Conservation (phyloP, 768 basidiomycete species). For the Suillus tomentosus region DNA sequence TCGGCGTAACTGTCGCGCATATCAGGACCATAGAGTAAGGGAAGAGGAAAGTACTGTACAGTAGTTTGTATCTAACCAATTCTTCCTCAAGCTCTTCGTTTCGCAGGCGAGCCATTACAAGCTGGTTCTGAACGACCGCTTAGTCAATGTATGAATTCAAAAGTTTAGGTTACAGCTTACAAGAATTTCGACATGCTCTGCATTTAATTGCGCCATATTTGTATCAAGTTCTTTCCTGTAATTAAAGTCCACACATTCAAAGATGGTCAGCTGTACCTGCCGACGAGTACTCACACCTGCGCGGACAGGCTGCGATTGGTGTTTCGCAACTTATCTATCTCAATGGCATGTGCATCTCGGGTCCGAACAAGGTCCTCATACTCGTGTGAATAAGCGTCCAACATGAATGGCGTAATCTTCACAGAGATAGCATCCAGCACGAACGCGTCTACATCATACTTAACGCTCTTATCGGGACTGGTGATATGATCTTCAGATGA, state of each 20-base stretch:
- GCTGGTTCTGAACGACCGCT: conserved; percentile 64
- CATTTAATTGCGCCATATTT: conserved; percentile 75
- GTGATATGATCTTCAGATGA: conserved; percentile 27
- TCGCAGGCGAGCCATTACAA: conserved; percentile 84
- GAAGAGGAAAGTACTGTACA: conserved; percentile 44
- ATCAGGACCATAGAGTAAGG: conserved; percentile 3
- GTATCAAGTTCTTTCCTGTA: conserved; percentile 78
- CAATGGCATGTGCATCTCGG: conserved; percentile 79
- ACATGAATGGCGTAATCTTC: conserved; percentile 93
- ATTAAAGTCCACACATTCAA: conserved; percentile 14
- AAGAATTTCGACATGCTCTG: conserved; percentile 79
- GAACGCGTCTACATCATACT: conserved; percentile 78
- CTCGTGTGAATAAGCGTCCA: conserved; percentile 87
- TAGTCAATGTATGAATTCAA: conserved; percentile 20
- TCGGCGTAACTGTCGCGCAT: conserved; percentile 54
- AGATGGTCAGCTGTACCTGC: conserved; percentile 7
- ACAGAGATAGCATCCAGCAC: conserved; percentile 85
- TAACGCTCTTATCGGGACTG: conserved; percentile 44
- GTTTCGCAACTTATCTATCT: conserved; percentile 81
- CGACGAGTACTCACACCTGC: conserved; percentile 69
- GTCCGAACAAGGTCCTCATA: conserved; percentile 79
- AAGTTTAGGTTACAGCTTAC: conserved; percentile 38
- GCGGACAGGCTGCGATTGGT: conserved; percentile 73
- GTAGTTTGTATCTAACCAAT: conserved; percentile 89
- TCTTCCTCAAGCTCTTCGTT: conserved; percentile 94